These are phyloP conservation scores for Alliaria petiolata DNA, from an alignment of 345 rosid species.

Conservation along the genomic window DNA sequence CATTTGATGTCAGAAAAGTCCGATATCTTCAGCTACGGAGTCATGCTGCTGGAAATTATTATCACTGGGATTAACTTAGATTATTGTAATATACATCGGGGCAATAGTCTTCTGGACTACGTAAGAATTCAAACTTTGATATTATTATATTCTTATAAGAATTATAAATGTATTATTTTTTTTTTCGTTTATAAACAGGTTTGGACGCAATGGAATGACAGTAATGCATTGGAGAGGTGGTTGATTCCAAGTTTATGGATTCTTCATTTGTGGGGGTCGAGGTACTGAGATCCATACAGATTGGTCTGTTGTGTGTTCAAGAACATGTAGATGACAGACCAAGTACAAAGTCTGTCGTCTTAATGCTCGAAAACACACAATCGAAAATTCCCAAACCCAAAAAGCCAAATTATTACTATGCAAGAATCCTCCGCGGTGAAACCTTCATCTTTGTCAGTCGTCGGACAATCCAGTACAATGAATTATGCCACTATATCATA, in stretches of 20 bases:
- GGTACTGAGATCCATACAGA: neutral
- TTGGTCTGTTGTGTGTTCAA: neutral
- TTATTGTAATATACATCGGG: neutral
- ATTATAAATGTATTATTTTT: no score
- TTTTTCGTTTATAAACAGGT: neutral
- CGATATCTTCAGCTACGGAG: neutral
- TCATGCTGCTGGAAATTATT: neutral
- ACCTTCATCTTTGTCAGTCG: neutral
- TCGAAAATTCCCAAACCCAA: neutral
- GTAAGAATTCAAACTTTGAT: neutral
- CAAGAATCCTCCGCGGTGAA: neutral
- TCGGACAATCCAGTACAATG: neutral
- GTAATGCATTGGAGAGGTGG: neutral
- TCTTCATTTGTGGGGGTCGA: neutral
- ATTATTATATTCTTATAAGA: no score
- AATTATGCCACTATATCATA: neutral
- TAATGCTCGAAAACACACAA: neutral
- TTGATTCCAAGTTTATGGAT: neutral
- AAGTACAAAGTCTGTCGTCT: neutral
- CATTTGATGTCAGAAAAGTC: neutral
- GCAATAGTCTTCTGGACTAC: neutral
- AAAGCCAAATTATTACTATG: neutral
- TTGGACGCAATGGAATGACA: neutral
- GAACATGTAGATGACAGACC: neutral
- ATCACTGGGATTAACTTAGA: neutral